Conservation (phyloP, 2,329 filamentous ascomycete genomes). For the Balansia obtecta region DNA sequence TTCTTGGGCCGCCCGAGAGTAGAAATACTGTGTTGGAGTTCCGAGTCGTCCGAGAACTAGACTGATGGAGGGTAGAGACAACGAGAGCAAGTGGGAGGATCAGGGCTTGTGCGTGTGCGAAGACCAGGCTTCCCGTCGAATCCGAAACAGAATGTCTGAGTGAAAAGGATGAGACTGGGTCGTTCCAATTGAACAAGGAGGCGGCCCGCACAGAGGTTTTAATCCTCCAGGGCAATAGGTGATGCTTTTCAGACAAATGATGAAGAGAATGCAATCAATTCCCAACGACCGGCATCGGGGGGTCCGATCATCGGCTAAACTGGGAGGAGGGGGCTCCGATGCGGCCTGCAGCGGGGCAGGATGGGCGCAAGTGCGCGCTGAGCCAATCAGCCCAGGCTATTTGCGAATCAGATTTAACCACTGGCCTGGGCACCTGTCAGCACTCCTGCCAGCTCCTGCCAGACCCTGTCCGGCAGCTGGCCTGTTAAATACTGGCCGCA, state of each 20-base stretch:
- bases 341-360: conserved; percentile 2
- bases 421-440: background rate
- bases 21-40: no score
- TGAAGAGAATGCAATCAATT: background rate
- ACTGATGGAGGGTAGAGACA: no score
- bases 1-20: no score
- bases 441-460: no score
- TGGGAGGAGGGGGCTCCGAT: conserved; percentile 4
- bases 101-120: no score
- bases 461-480: background rate
- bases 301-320: conserved; percentile 13
- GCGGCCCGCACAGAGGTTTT: conserved; percentile 1
- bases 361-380: background rate
- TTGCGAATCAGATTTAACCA: background rate
- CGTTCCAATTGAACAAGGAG: background rate
- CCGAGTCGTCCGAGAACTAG: no score
- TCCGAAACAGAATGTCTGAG: no score
- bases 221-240: background rate
- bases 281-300: conserved; percentile 5
- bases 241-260: background rate
- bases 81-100: no score
- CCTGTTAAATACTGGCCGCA: no score
- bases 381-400: background rate
- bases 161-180: background rate
- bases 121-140: no score